Percentiles rank a stretch among this genome's conserved stretches.
These are phyloP conservation scores for Neurospora africana DNA, from an alignment of 495 filamentous ascomycete species.

Conservation along the genomic window DNA sequence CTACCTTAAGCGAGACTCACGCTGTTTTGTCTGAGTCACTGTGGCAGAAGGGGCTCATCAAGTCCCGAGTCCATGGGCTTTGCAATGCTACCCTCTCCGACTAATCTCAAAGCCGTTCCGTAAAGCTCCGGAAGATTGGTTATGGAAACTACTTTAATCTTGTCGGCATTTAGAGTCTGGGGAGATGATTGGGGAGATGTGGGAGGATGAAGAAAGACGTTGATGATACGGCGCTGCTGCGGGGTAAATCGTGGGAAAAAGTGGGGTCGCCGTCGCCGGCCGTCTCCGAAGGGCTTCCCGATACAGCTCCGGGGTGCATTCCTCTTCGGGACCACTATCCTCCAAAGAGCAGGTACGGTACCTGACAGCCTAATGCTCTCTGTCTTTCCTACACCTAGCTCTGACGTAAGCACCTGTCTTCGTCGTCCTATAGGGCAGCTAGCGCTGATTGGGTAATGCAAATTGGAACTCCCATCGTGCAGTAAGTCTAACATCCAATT, in stretches of 20 bases:
- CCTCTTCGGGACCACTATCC: not conserved
- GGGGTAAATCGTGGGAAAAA: not conserved
- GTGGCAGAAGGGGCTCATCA: not conserved
- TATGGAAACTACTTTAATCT: not conserved
- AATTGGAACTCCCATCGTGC: not conserved
- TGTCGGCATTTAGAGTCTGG: not conserved
- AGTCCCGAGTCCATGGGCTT: not conserved
- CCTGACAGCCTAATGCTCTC: not conserved
- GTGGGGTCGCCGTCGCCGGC: not conserved
- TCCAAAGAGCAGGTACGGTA: not conserved
- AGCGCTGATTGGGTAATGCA: not conserved
- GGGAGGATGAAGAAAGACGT: not conserved
- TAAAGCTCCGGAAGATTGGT: not conserved
- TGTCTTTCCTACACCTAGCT: no score
- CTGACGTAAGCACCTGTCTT: no score
- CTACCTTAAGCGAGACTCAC: no score
- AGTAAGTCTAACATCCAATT: not conserved
- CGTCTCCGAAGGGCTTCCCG: not conserved
- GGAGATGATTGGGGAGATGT: no score
- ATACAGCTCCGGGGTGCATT: not conserved
- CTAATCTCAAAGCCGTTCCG: not conserved
- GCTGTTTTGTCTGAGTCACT: not conserved
- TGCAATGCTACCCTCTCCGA: not conserved
- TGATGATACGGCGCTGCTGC: not conserved
- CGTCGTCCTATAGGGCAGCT: no score